These are phyloP conservation scores for Lasiosphaeris hirsuta DNA, from an alignment of 495 filamentous ascomycete genomes.

Conservation along the genomic window DNA sequence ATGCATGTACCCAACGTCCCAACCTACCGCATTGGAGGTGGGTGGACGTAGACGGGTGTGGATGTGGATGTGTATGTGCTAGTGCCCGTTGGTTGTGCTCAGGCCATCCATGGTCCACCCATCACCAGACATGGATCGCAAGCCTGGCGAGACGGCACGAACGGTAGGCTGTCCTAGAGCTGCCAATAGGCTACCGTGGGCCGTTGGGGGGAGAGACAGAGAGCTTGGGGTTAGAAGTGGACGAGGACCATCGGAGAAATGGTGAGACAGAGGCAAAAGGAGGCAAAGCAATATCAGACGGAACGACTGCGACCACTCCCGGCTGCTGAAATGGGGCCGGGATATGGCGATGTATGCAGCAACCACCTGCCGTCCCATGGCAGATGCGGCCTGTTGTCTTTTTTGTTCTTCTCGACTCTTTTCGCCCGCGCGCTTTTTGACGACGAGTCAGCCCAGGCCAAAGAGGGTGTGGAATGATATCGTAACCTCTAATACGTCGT, in stretches of 20 bases:
- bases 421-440: not conserved
- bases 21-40: not conserved
- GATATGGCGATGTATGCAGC: slow-evolving; percentile 16
- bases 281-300: slow-evolving; percentile 23
- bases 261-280: slow-evolving; percentile 19
- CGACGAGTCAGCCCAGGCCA: not conserved
- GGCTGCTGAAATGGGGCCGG: slow-evolving; percentile 12
- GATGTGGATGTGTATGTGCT: not conserved
- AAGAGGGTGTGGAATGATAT: slow-evolving; percentile 9
- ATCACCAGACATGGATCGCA: not conserved
- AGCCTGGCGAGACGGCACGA: too few species aligned
- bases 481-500: slow-evolving; percentile 5
- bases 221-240: slow-evolving; percentile 5
- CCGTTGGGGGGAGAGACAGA: not conserved
- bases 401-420: not conserved
- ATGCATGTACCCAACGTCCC: not conserved
- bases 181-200: not conserved
- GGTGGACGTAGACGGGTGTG: not conserved
- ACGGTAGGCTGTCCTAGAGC: not conserved
- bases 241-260: not conserved
- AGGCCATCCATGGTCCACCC: not conserved
- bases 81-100: not conserved
- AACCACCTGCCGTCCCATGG: not conserved
- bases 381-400: not conserved
- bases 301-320: slow-evolving; percentile 21